phyloP scores from a whole-genome alignment of 192 early-diverging fungal species.

The Allomyces macrogynus region DNA sequence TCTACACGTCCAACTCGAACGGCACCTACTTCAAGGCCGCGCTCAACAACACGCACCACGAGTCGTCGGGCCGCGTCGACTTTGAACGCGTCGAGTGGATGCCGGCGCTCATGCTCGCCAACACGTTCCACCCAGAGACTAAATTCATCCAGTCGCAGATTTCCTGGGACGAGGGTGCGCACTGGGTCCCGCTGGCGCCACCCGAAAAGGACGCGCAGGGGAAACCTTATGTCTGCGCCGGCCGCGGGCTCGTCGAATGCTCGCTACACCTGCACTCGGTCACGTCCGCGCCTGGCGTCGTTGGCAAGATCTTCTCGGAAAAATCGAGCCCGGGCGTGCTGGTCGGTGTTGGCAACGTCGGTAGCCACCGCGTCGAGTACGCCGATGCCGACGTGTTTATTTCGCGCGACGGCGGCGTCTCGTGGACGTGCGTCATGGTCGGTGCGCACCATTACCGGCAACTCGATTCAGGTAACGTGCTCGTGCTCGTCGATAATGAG shows the following conservation, averaged over 20 bases:
- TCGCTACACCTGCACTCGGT: conserved; percentile 72
- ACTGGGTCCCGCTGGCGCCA: conserved; percentile 49
- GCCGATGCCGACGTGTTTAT: conserved; percentile 67
- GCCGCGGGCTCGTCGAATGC: conserved; percentile 26
- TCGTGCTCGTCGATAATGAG: conserved; percentile 51
- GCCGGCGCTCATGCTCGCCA: conserved; percentile 66
- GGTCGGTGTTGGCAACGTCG: conserved; percentile 85
- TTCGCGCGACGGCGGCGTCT: conserved; percentile 60
- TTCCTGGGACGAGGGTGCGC: conserved; percentile 68
- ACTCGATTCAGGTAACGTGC: conserved; percentile 54
- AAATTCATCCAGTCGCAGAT: conserved; percentile 52
- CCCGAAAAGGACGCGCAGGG: conserved; percentile 38
- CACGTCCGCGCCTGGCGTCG: conserved; percentile 33
- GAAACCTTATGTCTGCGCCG: conserved; percentile 29
- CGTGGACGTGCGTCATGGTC: conserved; percentile 40
- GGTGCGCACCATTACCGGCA: conserved; percentile 72
- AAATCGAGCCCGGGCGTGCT: conserved; percentile 56
- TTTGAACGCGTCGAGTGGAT: conserved; percentile 71
- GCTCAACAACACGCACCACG: conserved; percentile 63
- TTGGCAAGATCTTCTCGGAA: conserved; percentile 53
- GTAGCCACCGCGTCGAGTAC: conserved; percentile 42
- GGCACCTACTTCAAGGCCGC: conserved; percentile 66
- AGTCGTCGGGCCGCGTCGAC: conserved; percentile 54
- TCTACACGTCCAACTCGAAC: conserved; percentile 72
- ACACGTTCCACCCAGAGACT: conserved; percentile 35